Evolutionary conservation across 306 rosid species (phyloP).

Genomic region (Cicer judaicum): DNA sequence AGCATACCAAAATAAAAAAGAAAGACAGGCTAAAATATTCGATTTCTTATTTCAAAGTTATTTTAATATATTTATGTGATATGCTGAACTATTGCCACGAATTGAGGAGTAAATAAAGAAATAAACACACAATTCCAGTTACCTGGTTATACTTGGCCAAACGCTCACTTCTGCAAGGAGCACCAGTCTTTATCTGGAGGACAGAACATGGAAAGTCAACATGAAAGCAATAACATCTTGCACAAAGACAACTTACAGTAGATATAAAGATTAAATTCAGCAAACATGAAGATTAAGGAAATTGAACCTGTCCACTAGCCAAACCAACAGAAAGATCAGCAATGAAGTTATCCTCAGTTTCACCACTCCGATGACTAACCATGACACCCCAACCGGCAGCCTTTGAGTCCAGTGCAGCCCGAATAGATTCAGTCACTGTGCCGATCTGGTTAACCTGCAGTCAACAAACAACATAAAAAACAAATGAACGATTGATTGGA

Average conservation of each 20-base stretch:
- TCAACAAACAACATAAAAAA: conserved; percentile 18
- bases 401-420: conserved; percentile 96
- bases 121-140: conserved; percentile 11
- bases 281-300: conserved; percentile 22
- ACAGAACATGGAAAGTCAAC: conserved; percentile 49
- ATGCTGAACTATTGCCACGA: neutral
- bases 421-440: conserved; percentile 90
- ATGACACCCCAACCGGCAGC: conserved; percentile 99
- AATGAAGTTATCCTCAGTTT: conserved; percentile 97
- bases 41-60: conserved; percentile 5
- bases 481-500: conserved; percentile 31
- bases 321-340: conserved; percentile 99
- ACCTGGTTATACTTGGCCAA: conserved; percentile 99
- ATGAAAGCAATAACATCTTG: conserved; percentile 37
- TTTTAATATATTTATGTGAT: conserved; percentile 21
- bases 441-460: conserved; percentile 98
- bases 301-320: conserved; percentile 96
- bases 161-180: conserved; percentile 99
- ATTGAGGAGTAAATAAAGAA: conserved; percentile 9
- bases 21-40: neutral
- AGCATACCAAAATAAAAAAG: no score
- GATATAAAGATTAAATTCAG: conserved; percentile 18
- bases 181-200: conserved; percentile 89
- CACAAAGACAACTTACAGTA: neutral
- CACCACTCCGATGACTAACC: conserved; percentile 99